Evolutionary conservation across 225 moss, liverwort and hornwort species (phyloP).

Genomic region (Climacium dendroides): DNA sequence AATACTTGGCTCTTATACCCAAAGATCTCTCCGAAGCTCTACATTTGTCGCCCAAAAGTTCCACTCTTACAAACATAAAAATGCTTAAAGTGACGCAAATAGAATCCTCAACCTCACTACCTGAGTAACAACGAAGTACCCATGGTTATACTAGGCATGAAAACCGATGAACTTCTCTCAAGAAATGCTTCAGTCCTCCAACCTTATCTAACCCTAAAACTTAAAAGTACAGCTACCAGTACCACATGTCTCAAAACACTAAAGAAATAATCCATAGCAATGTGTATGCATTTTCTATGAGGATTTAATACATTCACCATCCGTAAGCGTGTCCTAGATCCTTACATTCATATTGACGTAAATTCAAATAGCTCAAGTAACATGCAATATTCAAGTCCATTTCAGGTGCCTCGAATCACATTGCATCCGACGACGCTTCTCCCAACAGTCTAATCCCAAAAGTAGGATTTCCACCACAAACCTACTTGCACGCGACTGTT

Average conservation of each 20-base stretch:
- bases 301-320: background rate
- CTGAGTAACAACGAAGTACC: background rate
- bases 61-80: background rate
- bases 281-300: background rate
- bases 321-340: background rate
- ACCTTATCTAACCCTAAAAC: background rate
- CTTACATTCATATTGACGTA: background rate
- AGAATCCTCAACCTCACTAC: background rate
- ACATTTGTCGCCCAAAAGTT: background rate
- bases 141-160: background rate
- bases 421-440: background rate
- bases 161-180: background rate
- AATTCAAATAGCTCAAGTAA: background rate
- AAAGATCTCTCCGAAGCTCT: background rate
- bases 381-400: background rate
- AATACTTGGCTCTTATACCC: background rate
- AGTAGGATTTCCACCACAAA: background rate
- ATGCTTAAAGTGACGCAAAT: background rate
- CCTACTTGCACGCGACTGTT: background rate
- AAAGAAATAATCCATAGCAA: background rate
- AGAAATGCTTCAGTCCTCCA: background rate
- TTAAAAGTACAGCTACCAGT: background rate
- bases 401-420: background rate
- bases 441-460: background rate
- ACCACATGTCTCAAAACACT: background rate